Base-by-base conservation (phyloP, 2,329 filamentous ascomycete genomes). In the Colletotrichum musae region DNA sequence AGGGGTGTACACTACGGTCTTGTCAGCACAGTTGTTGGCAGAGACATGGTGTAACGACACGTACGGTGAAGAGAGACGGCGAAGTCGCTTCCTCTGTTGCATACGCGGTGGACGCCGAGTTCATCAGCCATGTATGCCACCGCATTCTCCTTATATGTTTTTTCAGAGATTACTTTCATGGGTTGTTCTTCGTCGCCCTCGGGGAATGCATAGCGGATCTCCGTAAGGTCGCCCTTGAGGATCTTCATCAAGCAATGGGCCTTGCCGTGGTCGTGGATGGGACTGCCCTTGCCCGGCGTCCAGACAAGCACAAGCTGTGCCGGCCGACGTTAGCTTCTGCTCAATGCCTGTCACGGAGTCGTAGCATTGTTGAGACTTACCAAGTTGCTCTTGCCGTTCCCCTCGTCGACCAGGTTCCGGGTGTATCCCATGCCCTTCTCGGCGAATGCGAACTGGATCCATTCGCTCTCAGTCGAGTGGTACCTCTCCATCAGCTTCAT, bases 201-300 rank as follows among this genome's bases (percentile, higher is more conserved):
- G 0, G 94, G 94, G 82, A 93, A 94, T 59, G 87, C 87, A 80
- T 94, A 97, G 69, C 93, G 88, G 18, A 93, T 95, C 83, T 98
- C 95, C 74, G 90, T 93, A 70, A 97, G 84, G 71, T 85, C 87
- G 53, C 95, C 95, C 74, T 90, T 90, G 71, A 97, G 87, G 73
- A 95, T 91, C 85, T 92, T 97, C 94, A 97, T 97, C 74, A 97
- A 85, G 81, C 95, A 98, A 79, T 97, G 95, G 47, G 94, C 93
- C 71, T 95, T 93, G 77, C 91, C 92, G 80, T 94, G 92, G 79
- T 98, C 95, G 78, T 98, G 95, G 77, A 98, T 94, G 12, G 93
- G 91, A 75, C 92, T 95, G 45, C 89, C 89, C 81, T 94, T 94
- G 59, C 93, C 92, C 0, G 95, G 94, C 16, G 91, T 92, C 95